phyloP scores from a whole-genome alignment of 345 rosid species.

The Bruguiera sexangula region DNA sequence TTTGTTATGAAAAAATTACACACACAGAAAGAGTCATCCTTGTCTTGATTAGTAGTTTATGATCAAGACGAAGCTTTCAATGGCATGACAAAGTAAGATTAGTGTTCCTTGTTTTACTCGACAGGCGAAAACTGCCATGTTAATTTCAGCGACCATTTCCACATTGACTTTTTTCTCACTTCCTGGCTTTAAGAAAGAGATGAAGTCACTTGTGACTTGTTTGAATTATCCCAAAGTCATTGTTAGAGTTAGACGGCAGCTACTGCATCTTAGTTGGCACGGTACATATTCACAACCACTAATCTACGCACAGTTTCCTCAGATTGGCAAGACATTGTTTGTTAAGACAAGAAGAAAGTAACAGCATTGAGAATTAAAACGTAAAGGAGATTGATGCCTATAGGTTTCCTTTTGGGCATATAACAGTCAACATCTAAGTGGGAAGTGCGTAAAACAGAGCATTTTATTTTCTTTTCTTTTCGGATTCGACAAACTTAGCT shows the following conservation, averaged over 20 bases:
- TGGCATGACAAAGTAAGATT: not conserved
- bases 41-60: too few species aligned
- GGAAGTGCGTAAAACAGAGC: too few species aligned
- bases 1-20: too few species aligned
- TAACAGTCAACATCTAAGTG: constrained; percentile 3
- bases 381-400: not conserved
- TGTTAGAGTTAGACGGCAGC: too few species aligned
- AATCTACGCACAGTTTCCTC: not conserved
- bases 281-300: too few species aligned
- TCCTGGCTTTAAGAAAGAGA: not conserved
- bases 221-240: too few species aligned
- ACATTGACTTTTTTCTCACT: not conserved
- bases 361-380: constrained; percentile 19
- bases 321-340: not conserved
- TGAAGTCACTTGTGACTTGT: too few species aligned
- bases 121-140: constrained; percentile 21
- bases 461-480: too few species aligned
- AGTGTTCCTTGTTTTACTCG: constrained; percentile 17
- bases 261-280: too few species aligned
- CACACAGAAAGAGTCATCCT: too few species aligned
- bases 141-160: not conserved
- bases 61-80: constrained; percentile 17
- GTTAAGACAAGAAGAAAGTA: constrained; percentile 9
- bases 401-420: not conserved
- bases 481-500: too few species aligned